Percentiles rank a stretch among this genome's conserved stretches.
These are phyloP conservation scores for Orbilia brochopaga DNA, from an alignment of 2,329 filamentous ascomycete species.

Conservation along the genomic window DNA sequence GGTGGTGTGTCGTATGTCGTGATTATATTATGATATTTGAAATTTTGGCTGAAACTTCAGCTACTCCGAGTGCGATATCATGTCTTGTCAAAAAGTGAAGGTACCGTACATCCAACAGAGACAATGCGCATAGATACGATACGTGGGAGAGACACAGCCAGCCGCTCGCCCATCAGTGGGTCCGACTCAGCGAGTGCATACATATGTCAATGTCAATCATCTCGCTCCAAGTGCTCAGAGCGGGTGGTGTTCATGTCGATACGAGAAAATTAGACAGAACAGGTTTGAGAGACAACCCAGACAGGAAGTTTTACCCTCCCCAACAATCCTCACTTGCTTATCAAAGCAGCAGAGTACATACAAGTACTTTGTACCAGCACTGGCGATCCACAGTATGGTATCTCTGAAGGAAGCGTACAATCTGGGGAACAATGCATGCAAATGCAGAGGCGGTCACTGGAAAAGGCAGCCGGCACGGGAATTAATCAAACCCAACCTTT, in stretches of 20 bases:
- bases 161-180: not conserved
- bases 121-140: no score
- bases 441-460: not conserved
- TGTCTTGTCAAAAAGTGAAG: not conserved
- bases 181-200: not conserved
- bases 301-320: slow-evolving; percentile 8
- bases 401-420: no score
- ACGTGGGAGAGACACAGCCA: no score
- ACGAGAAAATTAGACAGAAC: not conserved
- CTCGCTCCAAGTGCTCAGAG: not conserved
- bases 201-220: not conserved
- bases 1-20: no score
- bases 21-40: no score
- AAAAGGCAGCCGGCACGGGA: slow-evolving; percentile 3
- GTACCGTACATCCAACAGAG: no score
- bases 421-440: not conserved
- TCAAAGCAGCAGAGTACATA: no score
- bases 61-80: slow-evolving; percentile 4
- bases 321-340: not conserved
- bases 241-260: not conserved
- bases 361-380: no score
- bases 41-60: not conserved
- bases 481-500: slow-evolving; percentile 4
- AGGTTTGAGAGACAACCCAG: not conserved
- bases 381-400: no score